Base-by-base conservation (phyloP, 306 rosid species). In the Castanopsis chinensis region DNA sequence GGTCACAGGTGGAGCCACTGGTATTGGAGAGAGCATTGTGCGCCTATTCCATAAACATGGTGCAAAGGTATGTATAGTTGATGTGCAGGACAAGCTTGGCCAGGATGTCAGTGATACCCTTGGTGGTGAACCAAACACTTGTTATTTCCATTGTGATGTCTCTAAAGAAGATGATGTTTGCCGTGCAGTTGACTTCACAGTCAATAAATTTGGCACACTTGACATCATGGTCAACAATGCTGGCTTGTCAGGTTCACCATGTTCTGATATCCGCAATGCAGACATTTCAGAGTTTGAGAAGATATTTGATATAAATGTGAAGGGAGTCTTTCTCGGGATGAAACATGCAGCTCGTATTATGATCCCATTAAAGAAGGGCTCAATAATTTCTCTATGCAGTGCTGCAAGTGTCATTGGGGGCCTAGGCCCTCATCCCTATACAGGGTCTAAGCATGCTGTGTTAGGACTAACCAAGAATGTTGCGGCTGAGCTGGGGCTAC, bases 221-320 rank as follows among this genome's bases (percentile, higher is more conserved):
- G 97, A 94, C 80, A 90, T 94, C 84, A 79, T 92, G 78, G 90
- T 94, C 77, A 94, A 94, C 85, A 94, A 92, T 77, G 98, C 98
- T 0, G 98, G 98, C 51, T 69, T 91, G 8, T 78, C 91, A 1
- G 99, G 99, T 4, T 43, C 89, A 0, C 95, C 97, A 27, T 81
- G 91, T 67, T 51, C 78, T 0, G 97, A 94, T 87, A 94, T 94
- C 78, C 92, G 97, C 30, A 58, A 87, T 3, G 87, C 8, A 0
- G 91, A 91, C 56, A 53, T 94, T 64, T 64, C 83, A 0, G 97
- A 94, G 82, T 94, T 92, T 35, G 91, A 94, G 69, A 91, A 85
- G 81, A 92, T 94, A 27, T 91, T 91, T 25, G 81, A 81, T 32
- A 67, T 92, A 27, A 94, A 94, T 18, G 93, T 84, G 51, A 94